Base-by-base conservation (phyloP, 139 green algal genomes). In the Ettlia oleoabundans region DNA sequence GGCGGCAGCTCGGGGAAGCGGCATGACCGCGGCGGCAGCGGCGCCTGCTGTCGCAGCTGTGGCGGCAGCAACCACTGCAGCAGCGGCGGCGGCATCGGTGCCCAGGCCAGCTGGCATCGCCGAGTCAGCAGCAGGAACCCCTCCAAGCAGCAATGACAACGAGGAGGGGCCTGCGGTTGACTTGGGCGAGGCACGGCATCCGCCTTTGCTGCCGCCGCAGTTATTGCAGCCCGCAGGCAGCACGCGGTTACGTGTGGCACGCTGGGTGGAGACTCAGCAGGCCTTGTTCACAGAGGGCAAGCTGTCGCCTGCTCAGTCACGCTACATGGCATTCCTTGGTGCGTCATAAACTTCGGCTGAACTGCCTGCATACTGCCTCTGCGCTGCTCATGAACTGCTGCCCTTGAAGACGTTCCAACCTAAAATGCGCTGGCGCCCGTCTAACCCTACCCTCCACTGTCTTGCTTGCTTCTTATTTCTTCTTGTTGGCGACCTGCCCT, bases 181-280 rank as follows among this genome's bases (percentile, higher is more conserved):
- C n/a, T n/a, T n/a, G n/a, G 33, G 69, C n/a, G 8, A 73, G 37
- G 32, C 19, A 18, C 41, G 33, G 65, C 62, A 40, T 32, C 33
- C 30, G 43, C n/a, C 32, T 40, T 30, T 37, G 76, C 40, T 52
- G 62, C 30, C 19, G 61, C 76, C 4, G 76, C 76, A 33, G 42
- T 41, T 43, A 22, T 19, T 7, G 37, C 28, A 6, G 7, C 37
- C 37, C 71, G n/a, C 58, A 26, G 73, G 82, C 67, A 77, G 41
- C 64, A 1, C 33, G 40, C 47, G 69, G 6, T 28, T 88, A 55
- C 67, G 58, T 7, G 83, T 90, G 53, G 32, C 52, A 63, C 87
- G 88, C 24, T 92, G 89, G 89, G 83, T 90, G 41, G 38, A 86
- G 72, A 89, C 85, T 40, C 87, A 92, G 80, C 70, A 76, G 47